Base-by-base conservation (phyloP, 257 asterid species). In the Echium plantagineum region DNA sequence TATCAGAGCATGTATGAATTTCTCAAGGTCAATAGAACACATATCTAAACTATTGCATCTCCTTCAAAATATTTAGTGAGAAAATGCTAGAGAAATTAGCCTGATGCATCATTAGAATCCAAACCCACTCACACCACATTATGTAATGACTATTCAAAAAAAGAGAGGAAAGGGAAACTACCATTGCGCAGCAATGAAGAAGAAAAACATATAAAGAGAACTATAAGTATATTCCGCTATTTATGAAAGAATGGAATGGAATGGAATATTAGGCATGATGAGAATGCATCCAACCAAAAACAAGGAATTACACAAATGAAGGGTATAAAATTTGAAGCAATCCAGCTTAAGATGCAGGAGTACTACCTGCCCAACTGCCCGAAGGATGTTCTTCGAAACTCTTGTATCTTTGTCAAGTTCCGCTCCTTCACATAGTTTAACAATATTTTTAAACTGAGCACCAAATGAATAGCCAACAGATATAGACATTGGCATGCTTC, bases 351-450 rank as follows among this genome's bases (percentile, higher is more conserved):
- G 31, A 57, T 24, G 61, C 64, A 26, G 60, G 15, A 30, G 24
- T n/a, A 42, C 19, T 73, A 93, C 97, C 95, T 84, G 85, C 69
- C 89, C 95, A 59, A 78, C 96, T 66, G 89, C 97, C 66, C 86
- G 90, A 68, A 89, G 86, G 64, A 86, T 93, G 83, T 82, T 93
- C 73, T 83, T 89, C 79, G 80, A 91, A 63, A 85, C 94, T 61
- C 96, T 84, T 48, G 81, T 80, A 71, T 81, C 95, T 74, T 83
- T 86, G 67, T 84, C 96, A 59, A 76, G 82, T 73, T 86, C 99
- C 66, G 81, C 71, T 71, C 99, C 98, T 91, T 63, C 18, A 61
- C 74, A 51, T 68, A 62, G 71, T 65, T 66, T 56, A 65, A 70
- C 20, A 30, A 74, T 52, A 79, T 57, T 30, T 55, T 60, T 21